These are phyloP conservation scores for Scalesia atractyloides DNA, from an alignment of 129 eudicot genomes.

Conservation along the genomic window DNA sequence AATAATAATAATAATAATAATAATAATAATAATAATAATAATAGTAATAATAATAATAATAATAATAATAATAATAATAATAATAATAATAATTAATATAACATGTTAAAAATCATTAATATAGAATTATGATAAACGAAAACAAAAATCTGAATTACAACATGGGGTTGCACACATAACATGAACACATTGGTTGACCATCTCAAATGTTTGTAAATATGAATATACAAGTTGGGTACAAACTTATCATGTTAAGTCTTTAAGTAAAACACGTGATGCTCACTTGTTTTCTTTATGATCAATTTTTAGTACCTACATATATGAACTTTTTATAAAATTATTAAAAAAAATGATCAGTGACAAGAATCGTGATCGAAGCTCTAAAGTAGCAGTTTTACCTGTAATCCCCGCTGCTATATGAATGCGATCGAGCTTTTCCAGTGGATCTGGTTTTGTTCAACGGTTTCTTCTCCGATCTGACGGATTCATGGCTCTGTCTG, in stretches of 20 bases:
- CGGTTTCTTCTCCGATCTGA: constrained; percentile 35
- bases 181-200: neutral
- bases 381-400: constrained; percentile 27
- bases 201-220: neutral
- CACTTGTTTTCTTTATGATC: neutral
- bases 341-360: neutral
- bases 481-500: constrained; percentile 17
- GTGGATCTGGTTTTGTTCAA: constrained; percentile 40
- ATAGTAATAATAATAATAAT: too few species aligned
- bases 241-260: neutral
- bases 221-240: neutral
- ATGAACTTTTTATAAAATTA: neutral
- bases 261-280: neutral
- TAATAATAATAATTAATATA: neutral
- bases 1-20: neutral
- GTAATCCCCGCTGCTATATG: constrained; percentile 30
- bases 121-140: too few species aligned
- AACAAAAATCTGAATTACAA: too few species aligned
- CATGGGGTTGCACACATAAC: too few species aligned
- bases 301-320: neutral
- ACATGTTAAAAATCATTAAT: too few species aligned
- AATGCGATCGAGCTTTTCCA: constrained; percentile 34
- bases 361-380: neutral
- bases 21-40: too few species aligned
- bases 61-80: too few species aligned